These are phyloP conservation scores for Klebsormidium nitens DNA, from an alignment of 139 green algal genomes.

Conservation along the genomic window DNA sequence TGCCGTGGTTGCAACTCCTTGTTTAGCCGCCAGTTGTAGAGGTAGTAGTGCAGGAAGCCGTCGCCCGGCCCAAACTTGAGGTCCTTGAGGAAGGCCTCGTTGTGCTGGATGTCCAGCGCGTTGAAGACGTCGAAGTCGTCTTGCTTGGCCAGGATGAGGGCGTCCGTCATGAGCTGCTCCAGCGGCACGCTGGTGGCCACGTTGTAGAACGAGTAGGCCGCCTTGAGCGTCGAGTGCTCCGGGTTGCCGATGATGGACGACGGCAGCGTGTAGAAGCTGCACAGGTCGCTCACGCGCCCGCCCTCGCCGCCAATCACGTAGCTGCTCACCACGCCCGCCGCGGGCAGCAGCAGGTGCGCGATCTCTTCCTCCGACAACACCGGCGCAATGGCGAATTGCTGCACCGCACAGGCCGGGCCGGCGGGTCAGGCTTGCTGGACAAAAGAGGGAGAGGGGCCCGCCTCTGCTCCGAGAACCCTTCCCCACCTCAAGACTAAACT, in stretches of 20 bases:
- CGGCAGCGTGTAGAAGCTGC: constrained; percentile 90
- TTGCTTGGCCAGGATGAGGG: constrained; percentile 65
- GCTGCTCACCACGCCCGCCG: constrained; percentile 70
- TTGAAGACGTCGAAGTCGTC: constrained; percentile 97
- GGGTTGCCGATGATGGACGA: constrained; percentile 74
- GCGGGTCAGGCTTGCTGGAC: no score
- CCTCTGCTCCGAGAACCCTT: no score
- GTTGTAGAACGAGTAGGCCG: constrained; percentile 97
- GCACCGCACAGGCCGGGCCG: no score
- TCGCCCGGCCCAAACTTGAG: constrained; percentile 99
- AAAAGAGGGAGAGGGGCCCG: no score
- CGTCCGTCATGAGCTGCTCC: constrained; percentile 69
- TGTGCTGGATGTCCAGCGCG: constrained; percentile 87
- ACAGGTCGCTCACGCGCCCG: constrained; percentile 75
- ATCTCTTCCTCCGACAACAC: constrained; percentile 77
- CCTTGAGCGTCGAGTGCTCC: constrained; percentile 73
- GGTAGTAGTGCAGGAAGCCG: constrained; percentile 92
- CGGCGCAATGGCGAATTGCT: constrained; percentile 63
- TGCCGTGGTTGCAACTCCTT: constrained; percentile 55
- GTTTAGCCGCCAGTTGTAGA: constrained; percentile 91
- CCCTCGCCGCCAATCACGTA: constrained; percentile 77
- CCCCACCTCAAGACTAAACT: no score
- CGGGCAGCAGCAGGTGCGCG: constrained; percentile 71
- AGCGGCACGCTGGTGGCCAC: constrained; percentile 41
- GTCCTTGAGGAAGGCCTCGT: constrained; percentile 62